Percentiles rank a stretch among this genome's conserved stretches.
Conservation (phyloP, 352 stramenopile genomes). For the Phytopythium mirpurense region DNA sequence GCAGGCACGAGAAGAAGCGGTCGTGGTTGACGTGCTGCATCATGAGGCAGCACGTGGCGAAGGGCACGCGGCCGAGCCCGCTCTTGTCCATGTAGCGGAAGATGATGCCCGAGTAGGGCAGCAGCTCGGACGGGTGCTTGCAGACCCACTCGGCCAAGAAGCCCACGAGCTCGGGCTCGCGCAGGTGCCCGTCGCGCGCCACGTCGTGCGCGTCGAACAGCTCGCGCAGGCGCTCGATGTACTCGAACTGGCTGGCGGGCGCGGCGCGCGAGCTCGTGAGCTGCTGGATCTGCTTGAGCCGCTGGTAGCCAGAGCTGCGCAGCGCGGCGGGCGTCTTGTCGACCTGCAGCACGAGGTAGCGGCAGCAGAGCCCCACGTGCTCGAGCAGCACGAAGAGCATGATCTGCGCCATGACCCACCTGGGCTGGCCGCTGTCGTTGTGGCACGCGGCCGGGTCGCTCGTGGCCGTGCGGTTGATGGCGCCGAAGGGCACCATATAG, state of each 20-base stretch:
- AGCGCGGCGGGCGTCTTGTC: conserved; percentile 74
- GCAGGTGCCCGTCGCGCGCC: conserved; percentile 56
- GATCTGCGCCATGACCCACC: conserved; percentile 78
- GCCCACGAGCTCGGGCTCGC: conserved; percentile 59
- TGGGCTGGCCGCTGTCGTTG: conserved; percentile 28
- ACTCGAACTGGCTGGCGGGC: conserved; percentile 72
- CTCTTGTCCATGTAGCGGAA: conserved; percentile 90
- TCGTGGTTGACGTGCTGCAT: conserved; percentile 87
- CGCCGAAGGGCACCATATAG: conserved; percentile 74
- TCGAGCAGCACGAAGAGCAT: conserved; percentile 79
- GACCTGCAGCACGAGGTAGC: conserved; percentile 78
- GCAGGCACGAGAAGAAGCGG: conserved; percentile 80
- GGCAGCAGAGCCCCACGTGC: conserved; percentile 76
- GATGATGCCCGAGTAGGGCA: conserved; percentile 75
- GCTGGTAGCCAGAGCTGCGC: conserved; percentile 62
- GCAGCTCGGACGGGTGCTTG: conserved; percentile 73
- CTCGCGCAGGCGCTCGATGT: conserved; percentile 71
- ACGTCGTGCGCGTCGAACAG: conserved; percentile 81
- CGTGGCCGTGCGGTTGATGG: conserved; percentile 30
- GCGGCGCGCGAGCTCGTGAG: conserved; percentile 52
- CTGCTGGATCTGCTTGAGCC: conserved; percentile 78
- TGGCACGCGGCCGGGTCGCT: conserved; percentile 32
- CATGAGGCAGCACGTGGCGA: conserved; percentile 83
- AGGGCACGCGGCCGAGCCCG: conserved; percentile 67
- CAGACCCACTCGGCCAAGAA: conserved; percentile 82